Evolutionary conservation across 352 stramenopile species (phyloP), one percentile per base, ranked within the genome.

Genomic region (Phytopythium aichiense): DNA sequence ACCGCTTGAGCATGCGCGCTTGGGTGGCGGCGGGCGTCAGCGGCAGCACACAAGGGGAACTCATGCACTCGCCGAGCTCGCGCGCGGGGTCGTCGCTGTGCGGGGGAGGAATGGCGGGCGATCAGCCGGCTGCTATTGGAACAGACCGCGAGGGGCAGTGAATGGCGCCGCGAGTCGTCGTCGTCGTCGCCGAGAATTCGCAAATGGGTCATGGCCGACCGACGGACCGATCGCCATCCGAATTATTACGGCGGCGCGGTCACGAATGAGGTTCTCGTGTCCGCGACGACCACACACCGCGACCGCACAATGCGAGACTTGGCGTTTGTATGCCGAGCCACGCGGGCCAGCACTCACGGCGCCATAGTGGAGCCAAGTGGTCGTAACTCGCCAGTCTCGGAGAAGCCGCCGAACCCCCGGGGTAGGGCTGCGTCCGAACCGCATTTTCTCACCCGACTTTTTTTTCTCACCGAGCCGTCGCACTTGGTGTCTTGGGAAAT

Each of bases 1-100:
- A 60, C 48, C 83, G 79, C 71, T 92, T 92, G 59, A 79, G 79
- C 60, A 76, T 60, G 40, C 71, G 73, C 50, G 30, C 33, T 23
- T 54, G 63, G 15, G 72, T 64, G 38, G 73, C 58, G 28, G 76
- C 58, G 23, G 74, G 63, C 13, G 76, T 73, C 22, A 87, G 66
- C 11, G 76, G 76, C 22, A 84, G 63, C 31, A 84, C 57, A 45
- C 66, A 87, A 50, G 76, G 86, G 20, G 66, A 89, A 68, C 80
- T 92, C 82, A 92, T 91, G 20, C 2, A 18, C 57, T 15, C 46
- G 53, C 20, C 43, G 54, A 38, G 55, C 1, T 28, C 35, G 52
- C 31, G n/a, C 30, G 52, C 11, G 45, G n/a, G 13, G 23, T 35
- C 6, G 13, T 54, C 13, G 25, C 28, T 45, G 28, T 7, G 42